Evolutionary conservation across 331 rosid species (phyloP), one percentile per base, ranked within the genome.

Genomic region (Saraca asoca): DNA sequence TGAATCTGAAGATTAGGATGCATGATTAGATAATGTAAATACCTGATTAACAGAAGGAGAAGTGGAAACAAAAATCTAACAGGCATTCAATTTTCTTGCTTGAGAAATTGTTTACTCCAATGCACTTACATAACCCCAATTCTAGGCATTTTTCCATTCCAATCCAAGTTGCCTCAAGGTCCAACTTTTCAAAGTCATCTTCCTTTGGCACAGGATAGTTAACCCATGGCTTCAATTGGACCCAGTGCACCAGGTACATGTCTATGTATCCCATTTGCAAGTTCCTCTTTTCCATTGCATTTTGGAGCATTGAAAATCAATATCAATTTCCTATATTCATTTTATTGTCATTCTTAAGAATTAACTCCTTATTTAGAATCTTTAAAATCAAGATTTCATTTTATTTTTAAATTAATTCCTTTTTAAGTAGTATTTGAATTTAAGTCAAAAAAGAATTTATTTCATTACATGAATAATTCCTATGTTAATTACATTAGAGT

Each of bases 181-280:
- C 96, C 66, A 89, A 41, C 1, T 75, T 67, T 58, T 83, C 98
- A 72, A 87, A 92, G 59, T 89, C 96, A 14, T 84, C 89, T 67
- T 87, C 96, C 34, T 73, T 87, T 1, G 96, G 96, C 64, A 91
- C 79, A 9, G 89, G 74, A 57, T 80, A 64, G 62, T 82, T 51
- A 55, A 83, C 85, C 90, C 98, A 78, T 72, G 91, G 88, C 86
- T 86, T 91, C 75, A 91, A 70, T 64, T 85, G 86, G 7, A 88
- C 80, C 97, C 96, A 91, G 78, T 91, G 97, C 78, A 91, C 95
- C n/a, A 91, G 67, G 61, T 91, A 91, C 97, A 91, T 68, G 79
- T 91, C 96, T 72, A 91, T 44, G 73, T 91, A 81, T 41, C 81
- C 91, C 96, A 91, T 75, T 5, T 79, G 86, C 66, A 91, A 29